Evolutionary conservation across 139 green algal genomes (phyloP), one percentile per base, ranked within the genome.

Genomic region (Volvox africanus): DNA sequence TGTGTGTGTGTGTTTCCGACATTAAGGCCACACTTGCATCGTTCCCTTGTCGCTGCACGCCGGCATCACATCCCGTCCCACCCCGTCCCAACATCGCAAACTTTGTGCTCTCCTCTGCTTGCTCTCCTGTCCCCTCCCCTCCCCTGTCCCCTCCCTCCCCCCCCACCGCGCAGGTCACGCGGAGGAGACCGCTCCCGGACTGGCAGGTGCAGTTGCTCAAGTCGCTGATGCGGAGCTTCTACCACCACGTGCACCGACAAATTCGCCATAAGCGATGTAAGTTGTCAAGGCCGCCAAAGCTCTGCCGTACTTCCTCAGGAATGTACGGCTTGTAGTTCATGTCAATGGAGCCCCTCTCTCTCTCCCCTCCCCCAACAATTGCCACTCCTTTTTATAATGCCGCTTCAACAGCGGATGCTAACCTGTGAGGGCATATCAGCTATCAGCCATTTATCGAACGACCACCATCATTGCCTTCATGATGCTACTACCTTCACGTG

Each of bases 221-320:
- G 37, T 19, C 32, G 33, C 24, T 80, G 0, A 14, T 69, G 24
- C 61, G 44, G 30, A 24, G 75, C 33, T 69, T 91, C 33, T 80
- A 80, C 11, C 21, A 44, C 55, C 30, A 26, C 26, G 61, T 86
- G 1, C 87, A 79, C 76, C 1, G 44, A 35, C 87, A 91, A 17
- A 50, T 85, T 35, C n/a, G 65, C 32, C 61, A 91, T 32, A 78
- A 90, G 75, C 69, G 81, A 37, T 36, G 85, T 89, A 61, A 89
- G 84, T 36, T 30, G n/a, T 12, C 65, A 73, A 26, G 16, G 21
- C 21, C 65, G 62, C 62, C 19, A 19, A 17, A 19, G 62, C 62
- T 69, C 62, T 69, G 17, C 62, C 19, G 17, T 69, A 69, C 19
- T 69, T 26, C 62, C 62, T 26, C 62, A 69, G n/a, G n/a, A n/a